Evolutionary conservation across 2,329 filamentous ascomycete species (phyloP), one percentile per base, ranked within the genome.

Genomic region (Grosmannia penicillata): DNA sequence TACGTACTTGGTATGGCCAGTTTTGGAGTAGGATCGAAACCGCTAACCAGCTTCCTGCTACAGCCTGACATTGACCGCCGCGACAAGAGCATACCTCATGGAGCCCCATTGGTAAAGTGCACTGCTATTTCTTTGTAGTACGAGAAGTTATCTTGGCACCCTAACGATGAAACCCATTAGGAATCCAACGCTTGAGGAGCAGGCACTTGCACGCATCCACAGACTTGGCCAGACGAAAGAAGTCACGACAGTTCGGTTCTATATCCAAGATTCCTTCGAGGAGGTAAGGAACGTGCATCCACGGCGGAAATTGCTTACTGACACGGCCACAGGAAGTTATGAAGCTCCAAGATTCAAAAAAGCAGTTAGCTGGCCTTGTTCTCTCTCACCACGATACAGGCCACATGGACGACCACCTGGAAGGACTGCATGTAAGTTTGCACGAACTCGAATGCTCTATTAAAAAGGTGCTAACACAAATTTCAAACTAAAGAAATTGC

Each of bases 81-180:
- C 67, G 1, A 62, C 63, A 0, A 53, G 61, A 2, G 63, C 59
- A 0, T 66, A 66, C 33, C 54, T 70, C 0, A 59, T 70, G 53
- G 66, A 72, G 37, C 66, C 66, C 0, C 65, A 69, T n/a, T 62
- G 57, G 57, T 60, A 45, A 41, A 47, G 29, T 21, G 6, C 11
- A 22, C 32, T 15, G 17, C 4, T 21, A 4, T 21, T 10, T 9
- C 10, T 15, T 14, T 10, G 4, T 13, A 17, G 7, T 4, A n/a
- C n/a, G n/a, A n/a, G n/a, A n/a, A n/a, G n/a, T n/a, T n/a, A n/a
- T n/a, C n/a, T n/a, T n/a, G n/a, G n/a, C n/a, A n/a, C n/a, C n/a
- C n/a, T n/a, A n/a, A n/a, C n/a, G n/a, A n/a, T n/a, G n/a, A n/a
- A n/a, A 6, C 4, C 33, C 13, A 33, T n/a, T 8, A 53, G 52